Evolutionary conservation across 805 yeast genomes (phyloP), one percentile per base, ranked within the genome.

Genomic region (Starmerella bombi): DNA sequence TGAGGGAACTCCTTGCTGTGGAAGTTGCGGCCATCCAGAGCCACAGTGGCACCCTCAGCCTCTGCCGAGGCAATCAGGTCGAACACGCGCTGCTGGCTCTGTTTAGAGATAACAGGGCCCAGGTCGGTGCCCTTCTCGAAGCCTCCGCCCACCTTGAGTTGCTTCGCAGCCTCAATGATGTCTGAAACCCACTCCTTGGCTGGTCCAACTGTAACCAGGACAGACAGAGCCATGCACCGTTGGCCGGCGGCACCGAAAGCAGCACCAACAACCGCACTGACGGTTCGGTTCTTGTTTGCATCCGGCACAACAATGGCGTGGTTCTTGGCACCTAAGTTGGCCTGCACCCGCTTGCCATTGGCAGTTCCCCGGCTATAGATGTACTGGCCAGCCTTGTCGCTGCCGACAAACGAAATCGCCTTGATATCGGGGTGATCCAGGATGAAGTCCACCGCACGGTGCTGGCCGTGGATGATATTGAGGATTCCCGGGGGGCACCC

Each of bases 171-270:
- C 39, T 59, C 66, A 25, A 72, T 70, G 37, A 79, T 66, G 37
- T 77, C 84, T 32, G 62, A 51, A 39, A 78, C 61, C 81, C 83
- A 77, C 46, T 69, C 70, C 55, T 67, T 67, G 46, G 80, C 66
- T 45, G 69, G 65, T 31, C 85, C 85, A 19, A 80, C 84, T 16
- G 82, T 71, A 37, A 79, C 80, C 47, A 80, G 65, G 27, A 76
- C 80, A 18, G 80, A 75, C 39, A 80, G 74, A 9, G 83, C 81
- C 80, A 79, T 75, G 62, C 88, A 79, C 57, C 85, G 73, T 67
- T 79, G 88, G 46, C 86, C 88, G 16, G 86, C 85, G 38, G 86
- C 85, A 25, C 86, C 84, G 59, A 79, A 79, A 19, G 84, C 81
- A 40, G 86, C 84, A 37, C 83, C 80, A 43, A 68, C 75, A 36